Evolutionary conservation across 2,329 filamentous ascomycete species (phyloP).

Genomic region (Scedosporium boydii): DNA sequence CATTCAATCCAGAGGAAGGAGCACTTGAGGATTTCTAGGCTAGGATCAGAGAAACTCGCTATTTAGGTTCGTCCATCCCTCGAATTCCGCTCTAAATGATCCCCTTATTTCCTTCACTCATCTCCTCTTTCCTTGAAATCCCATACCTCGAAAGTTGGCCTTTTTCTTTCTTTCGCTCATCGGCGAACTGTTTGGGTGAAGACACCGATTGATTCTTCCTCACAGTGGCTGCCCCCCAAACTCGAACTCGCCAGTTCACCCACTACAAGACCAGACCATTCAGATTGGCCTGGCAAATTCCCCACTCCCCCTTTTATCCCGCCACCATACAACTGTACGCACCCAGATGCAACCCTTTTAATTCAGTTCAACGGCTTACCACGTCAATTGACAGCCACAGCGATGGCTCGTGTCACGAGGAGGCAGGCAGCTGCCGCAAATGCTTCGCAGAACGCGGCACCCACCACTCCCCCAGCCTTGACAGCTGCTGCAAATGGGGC

Average conservation of each 20-base stretch:
- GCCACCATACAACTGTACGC: neutral
- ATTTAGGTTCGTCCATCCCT: neutral
- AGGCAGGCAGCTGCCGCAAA: neutral
- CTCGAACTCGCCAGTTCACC: no score
- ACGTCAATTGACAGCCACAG: neutral
- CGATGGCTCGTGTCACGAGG: neutral
- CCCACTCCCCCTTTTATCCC: neutral
- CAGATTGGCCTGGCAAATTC: no score
- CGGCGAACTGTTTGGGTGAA: no score
- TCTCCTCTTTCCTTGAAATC: neutral
- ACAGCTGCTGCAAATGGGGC: conserved; percentile 1
- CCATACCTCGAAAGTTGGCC: neutral
- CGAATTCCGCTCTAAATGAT: neutral
- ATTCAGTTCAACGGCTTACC: neutral
- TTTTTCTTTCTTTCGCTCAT: neutral
- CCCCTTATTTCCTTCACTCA: neutral
- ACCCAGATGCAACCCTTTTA: neutral
- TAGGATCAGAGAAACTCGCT: neutral
- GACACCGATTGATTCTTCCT: no score
- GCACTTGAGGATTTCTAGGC: neutral
- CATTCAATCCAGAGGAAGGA: neutral
- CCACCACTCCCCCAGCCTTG: neutral
- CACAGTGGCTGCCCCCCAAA: no score
- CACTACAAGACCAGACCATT: no score
- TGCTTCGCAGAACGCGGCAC: neutral